Base-by-base conservation (phyloP, 768 basidiomycete genomes). In the Paxillus involutus region DNA sequence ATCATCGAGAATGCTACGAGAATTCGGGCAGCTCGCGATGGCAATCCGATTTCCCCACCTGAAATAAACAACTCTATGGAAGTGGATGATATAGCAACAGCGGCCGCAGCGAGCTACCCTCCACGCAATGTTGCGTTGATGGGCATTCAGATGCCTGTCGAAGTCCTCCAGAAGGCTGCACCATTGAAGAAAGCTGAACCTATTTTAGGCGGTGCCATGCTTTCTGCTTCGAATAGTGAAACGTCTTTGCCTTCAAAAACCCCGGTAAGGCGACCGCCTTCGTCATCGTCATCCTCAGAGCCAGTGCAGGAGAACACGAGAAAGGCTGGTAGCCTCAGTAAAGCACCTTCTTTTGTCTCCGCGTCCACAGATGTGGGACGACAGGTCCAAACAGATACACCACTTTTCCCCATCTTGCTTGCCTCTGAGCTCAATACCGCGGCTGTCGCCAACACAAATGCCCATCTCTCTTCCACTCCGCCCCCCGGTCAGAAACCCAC, bases 1-100 rank as follows among this genome's bases (percentile, higher is more conserved):
- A 67, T 51, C 42, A 43, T 62, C 8, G 67, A 73, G 44, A 61
- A 66, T 36, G 69, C 64, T 6, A 51, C 60, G 12, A 64, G 57
- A 43, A 68, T 73, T n/a, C 62, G 56, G 32, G 62, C 65, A 16
- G 55, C 68, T 50, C 41, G 35, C 21, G 43, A 58, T 42, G 47
- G 49, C n/a, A 47, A 39, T 37, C 19, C 35, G 12, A 11, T 26
- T 14, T 6, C 47, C 7, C 36, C 21, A 17, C 12, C 48, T 33
- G 51, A 32, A n/a, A 17, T 26, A n/a, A 32, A 13, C 3, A 24
- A 21, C 10, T 4, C 21, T n/a, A 51, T 45, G 55, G 44, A 33
- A 26, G 55, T 50, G 52, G 51, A 55, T 24, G 19, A 49, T 1
- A 48, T 50, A 46, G 47, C 21, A 33, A 41, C 19, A 13, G 42